Evolutionary conservation across 441 rosid genomes (phyloP).

Genomic region (Manihot esculenta): DNA sequence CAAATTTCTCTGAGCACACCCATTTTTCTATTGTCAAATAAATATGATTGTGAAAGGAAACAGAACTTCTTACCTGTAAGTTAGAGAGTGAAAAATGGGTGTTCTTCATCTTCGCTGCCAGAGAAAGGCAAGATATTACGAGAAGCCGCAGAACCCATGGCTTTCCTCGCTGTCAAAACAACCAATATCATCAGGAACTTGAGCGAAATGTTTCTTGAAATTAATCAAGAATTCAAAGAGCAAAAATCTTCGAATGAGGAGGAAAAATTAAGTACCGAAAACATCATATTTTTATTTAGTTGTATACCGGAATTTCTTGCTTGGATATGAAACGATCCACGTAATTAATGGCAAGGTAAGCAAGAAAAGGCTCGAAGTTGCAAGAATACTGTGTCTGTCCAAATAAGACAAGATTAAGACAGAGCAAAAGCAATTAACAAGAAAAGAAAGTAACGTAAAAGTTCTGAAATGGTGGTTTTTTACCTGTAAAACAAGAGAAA

Average conservation of each 20-base stretch:
- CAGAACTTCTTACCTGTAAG: constrained; percentile 36
- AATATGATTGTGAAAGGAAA: no score
- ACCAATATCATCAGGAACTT: neutral
- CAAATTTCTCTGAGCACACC: neutral
- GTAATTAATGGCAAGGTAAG: constrained; percentile 67
- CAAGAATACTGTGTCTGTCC: constrained; percentile 44
- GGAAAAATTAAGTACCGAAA: neutral
- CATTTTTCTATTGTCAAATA: no score
- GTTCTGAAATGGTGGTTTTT: no score
- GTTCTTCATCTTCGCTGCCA: constrained; percentile 61
- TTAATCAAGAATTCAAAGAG: neutral
- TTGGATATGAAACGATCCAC: constrained; percentile 58
- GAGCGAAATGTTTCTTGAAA: neutral
- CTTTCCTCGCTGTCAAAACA: constrained; percentile 38
- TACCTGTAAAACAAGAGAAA: constrained; percentile 55
- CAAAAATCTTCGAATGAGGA: neutral
- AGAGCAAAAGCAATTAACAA: neutral
- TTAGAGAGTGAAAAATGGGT: constrained; percentile 30
- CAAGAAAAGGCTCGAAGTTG: constrained; percentile 35
- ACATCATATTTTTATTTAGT: neutral
- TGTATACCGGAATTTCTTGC: constrained; percentile 45
- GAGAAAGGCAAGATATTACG: constrained; percentile 51
- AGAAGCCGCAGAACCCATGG: constrained; percentile 54
- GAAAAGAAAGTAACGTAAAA: neutral
- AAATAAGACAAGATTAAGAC: constrained; percentile 6